Evolutionary conservation across 257 asterid species (phyloP).

Genomic region (Coffea eugenioides): DNA sequence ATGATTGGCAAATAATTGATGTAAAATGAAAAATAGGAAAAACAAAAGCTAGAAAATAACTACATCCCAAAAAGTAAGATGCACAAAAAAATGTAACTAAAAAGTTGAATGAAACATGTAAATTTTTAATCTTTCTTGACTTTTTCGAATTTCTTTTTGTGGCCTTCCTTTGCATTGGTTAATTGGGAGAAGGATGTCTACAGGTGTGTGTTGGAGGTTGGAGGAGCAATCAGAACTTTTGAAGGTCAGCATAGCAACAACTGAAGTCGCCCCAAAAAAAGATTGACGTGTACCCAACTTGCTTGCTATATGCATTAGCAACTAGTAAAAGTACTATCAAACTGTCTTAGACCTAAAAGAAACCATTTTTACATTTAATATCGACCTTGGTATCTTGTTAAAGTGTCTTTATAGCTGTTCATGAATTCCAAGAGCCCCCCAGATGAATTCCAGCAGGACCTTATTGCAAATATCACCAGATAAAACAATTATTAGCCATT

Average conservation of each 20-base stretch:
- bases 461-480: background rate
- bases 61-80: background rate
- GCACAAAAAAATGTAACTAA: background rate
- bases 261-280: background rate
- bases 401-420: too few species aligned
- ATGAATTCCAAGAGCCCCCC: background rate
- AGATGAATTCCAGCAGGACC: background rate
- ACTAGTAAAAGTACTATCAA: background rate
- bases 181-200: background rate
- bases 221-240: background rate
- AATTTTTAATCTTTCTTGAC: background rate
- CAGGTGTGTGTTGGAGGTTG: background rate
- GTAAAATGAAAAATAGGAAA: background rate
- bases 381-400: background rate
- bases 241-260: background rate
- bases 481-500: background rate
- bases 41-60: background rate
- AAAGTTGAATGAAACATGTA: background rate
- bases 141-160: background rate
- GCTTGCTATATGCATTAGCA: background rate
- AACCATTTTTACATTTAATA: background rate
- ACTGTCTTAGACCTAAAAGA: background rate
- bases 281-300: background rate
- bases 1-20: background rate
- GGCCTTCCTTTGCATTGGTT: background rate